phyloP scores from a whole-genome alignment of 305 asterid species.

The Fraxinus floribunda region DNA sequence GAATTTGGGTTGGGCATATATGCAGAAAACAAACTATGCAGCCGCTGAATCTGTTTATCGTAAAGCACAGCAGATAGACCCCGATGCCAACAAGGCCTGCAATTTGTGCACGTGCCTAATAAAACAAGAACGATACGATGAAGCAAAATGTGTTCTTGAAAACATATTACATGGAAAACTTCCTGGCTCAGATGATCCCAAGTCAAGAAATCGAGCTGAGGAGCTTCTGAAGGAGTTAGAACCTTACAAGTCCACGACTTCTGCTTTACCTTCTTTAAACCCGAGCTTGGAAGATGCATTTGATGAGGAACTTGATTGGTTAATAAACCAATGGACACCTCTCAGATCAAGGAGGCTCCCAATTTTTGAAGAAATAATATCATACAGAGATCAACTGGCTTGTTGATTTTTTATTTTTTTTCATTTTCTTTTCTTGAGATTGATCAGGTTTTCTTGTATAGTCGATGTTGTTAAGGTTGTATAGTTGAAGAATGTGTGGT shows the following conservation, averaged over 20 bases:
- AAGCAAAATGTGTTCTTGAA: slow-evolving; percentile 60
- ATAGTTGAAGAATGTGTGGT: too few species aligned
- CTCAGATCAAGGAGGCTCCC: slow-evolving; percentile 72
- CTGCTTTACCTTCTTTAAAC: slow-evolving; percentile 21
- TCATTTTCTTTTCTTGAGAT: too few species aligned
- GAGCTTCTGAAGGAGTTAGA: slow-evolving; percentile 63
- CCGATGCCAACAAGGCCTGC: slow-evolving; percentile 80
- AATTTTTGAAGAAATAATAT: slow-evolving; percentile 74
- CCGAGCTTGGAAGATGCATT: slow-evolving; percentile 50
- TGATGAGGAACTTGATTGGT: slow-evolving; percentile 58
- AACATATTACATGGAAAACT: slow-evolving; percentile 46
- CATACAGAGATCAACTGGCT: slow-evolving; percentile 76
- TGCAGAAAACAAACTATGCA: slow-evolving; percentile 64
- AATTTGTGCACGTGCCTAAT: slow-evolving; percentile 62
- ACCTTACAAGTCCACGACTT: slow-evolving; percentile 17
- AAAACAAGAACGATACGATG: slow-evolving; percentile 54
- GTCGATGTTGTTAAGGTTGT: too few species aligned
- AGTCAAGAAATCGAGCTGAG: slow-evolving; percentile 45
- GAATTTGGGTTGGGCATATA: slow-evolving; percentile 90
- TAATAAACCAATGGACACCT: slow-evolving; percentile 67
- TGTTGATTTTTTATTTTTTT: slow-evolving; percentile 45
- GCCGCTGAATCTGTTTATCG: slow-evolving; percentile 68
- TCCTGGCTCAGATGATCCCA: slow-evolving; percentile 61
- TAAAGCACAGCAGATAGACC: slow-evolving; percentile 70
- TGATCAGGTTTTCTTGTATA: too few species aligned